phyloP scores from a whole-genome alignment of 2,329 filamentous ascomycete genomes.

The Calonectria henricotiae region DNA sequence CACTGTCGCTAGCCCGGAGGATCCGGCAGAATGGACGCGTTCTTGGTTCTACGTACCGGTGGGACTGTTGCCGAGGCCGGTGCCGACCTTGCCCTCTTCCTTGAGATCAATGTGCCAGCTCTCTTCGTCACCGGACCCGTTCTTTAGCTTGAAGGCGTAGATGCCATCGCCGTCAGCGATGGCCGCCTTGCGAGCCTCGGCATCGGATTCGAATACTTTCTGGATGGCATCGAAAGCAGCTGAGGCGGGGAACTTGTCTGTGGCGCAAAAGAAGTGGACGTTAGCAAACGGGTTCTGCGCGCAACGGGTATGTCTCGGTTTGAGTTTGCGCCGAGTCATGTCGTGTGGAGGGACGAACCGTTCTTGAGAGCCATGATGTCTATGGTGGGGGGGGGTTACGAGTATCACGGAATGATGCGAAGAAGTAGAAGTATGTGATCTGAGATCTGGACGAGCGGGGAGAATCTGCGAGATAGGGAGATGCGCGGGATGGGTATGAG shows the following conservation, averaged over 20 bases:
- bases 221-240: conserved; percentile 93
- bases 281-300: conserved; percentile 28
- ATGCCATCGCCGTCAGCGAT: conserved; percentile 91
- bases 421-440: conserved; percentile 10
- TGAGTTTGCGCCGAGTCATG: conserved; percentile 22
- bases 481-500: conserved; percentile 22
- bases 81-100: conserved; percentile 86
- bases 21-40: background rate
- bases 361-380: conserved; percentile 81
- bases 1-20: background rate
- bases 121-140: conserved; percentile 82
- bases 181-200: conserved; percentile 86
- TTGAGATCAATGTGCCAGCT: conserved; percentile 98
- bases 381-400: conserved; percentile 17
- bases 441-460: conserved; percentile 27
- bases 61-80: conserved; percentile 85
- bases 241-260: conserved; percentile 90
- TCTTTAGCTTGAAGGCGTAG: conserved; percentile 95
- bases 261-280: conserved; percentile 4
- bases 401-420: background rate
- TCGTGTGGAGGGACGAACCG: conserved; percentile 65
- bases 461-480: conserved; percentile 13
- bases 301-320: background rate
- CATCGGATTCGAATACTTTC: conserved; percentile 76
- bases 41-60: conserved; percentile 74